Conservation (phyloP, 2,329 filamentous ascomycete genomes). For the Xylariaceae sp. region DNA sequence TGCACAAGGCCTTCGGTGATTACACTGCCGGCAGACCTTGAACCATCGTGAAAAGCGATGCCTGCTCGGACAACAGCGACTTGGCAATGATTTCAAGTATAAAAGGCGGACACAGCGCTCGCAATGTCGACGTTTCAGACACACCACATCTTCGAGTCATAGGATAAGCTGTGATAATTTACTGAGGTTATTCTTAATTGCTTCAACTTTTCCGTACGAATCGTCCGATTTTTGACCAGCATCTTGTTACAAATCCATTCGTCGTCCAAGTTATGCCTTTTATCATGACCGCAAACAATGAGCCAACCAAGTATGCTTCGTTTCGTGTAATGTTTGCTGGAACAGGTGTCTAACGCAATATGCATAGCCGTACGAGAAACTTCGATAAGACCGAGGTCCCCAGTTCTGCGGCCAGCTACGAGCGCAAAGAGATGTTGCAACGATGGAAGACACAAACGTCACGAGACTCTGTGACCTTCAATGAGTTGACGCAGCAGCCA, state of each 20-base stretch:
- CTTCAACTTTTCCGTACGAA: not conserved
- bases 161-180: too few species aligned
- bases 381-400: constrained; percentile 2
- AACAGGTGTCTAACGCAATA: constrained; percentile 17
- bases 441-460: constrained; percentile 25
- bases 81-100: constrained; percentile 9
- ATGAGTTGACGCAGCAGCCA: constrained; percentile 25
- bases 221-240: constrained; percentile 2
- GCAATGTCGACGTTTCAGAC: too few species aligned
- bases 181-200: too few species aligned
- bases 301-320: constrained; percentile 19
- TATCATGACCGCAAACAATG: constrained; percentile 16
- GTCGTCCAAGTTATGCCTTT: constrained; percentile 22
- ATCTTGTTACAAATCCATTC: constrained; percentile 2
- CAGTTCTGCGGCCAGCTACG: not conserved
- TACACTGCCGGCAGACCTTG: constrained; percentile 8
- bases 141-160: too few species aligned
- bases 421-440: constrained; percentile 19
- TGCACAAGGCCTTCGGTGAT: constrained; percentile 14
- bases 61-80: constrained; percentile 1
- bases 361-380: constrained; percentile 13
- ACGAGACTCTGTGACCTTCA: constrained; percentile 22
- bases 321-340: constrained; percentile 4
- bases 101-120: constrained; percentile 4
- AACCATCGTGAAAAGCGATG: constrained; percentile 6